These are phyloP conservation scores for Schizosaccharomyces osmophilus DNA, from an alignment of 805 yeast species.

Conservation along the genomic window DNA sequence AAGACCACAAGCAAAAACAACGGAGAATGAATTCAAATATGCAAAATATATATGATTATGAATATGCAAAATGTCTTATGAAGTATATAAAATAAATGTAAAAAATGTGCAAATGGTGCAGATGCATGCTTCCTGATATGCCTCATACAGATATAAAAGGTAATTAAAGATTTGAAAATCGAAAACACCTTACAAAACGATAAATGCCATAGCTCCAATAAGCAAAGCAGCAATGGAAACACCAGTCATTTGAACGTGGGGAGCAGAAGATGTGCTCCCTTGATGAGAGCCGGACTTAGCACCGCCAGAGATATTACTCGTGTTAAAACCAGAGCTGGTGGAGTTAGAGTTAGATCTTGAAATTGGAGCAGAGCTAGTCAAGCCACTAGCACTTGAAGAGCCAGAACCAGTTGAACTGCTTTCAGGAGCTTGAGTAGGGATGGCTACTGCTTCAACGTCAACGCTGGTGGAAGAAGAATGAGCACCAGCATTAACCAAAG, in stretches of 20 bases:
- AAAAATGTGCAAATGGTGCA: too few relatives aligned
- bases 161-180: too few relatives aligned
- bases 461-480: neutral
- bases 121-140: too few relatives aligned
- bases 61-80: too few relatives aligned
- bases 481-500: neutral
- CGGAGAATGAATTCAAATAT: too few relatives aligned
- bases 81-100: too few relatives aligned
- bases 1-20: too few relatives aligned
- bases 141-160: too few relatives aligned
- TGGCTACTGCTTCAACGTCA: constrained; percentile 3
- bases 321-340: neutral
- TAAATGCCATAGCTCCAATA: neutral
- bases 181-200: neutral
- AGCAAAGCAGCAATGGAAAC: neutral
- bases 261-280: neutral
- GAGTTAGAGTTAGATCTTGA: neutral
- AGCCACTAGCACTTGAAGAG: constrained; percentile 8
- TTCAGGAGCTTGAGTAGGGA: constrained; percentile 1
- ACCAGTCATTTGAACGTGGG: neutral
- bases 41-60: too few relatives aligned
- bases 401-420: constrained; percentile 11
- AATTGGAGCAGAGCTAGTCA: neutral
- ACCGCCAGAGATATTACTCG: neutral
- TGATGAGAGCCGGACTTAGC: neutral